These are phyloP conservation scores for Gnaphalium uliginosum DNA, from an alignment of 129 eudicot species.

Conservation along the genomic window DNA sequence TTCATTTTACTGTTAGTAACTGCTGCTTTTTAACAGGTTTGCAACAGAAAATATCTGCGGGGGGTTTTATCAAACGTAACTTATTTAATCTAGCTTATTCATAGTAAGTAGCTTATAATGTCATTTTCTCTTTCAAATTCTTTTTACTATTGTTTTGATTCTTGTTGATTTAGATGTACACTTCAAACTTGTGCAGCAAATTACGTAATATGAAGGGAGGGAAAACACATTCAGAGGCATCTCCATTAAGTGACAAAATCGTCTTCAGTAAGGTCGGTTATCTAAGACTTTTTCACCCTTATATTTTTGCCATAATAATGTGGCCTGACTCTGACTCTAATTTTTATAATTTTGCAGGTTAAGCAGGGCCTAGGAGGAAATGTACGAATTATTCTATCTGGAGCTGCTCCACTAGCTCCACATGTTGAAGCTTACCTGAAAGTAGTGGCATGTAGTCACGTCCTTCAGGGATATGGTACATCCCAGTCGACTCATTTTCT, in stretches of 20 bases:
- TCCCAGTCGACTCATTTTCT: not conserved
- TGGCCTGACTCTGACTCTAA: not conserved
- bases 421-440: constrained; percentile 73
- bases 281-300: not conserved
- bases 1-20: constrained; percentile 13
- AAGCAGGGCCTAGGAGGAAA: constrained; percentile 71
- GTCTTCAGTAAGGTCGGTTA: constrained; percentile 77
- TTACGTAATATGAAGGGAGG: constrained; percentile 68
- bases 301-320: not conserved
- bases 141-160: not conserved
- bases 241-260: constrained; percentile 77
- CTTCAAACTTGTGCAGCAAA: constrained; percentile 58
- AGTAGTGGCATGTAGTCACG: constrained; percentile 70
- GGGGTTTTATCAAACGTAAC: constrained; percentile 62
- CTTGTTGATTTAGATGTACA: constrained; percentile 12
- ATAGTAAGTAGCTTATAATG: constrained; percentile 46
- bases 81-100: constrained; percentile 73
- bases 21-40: constrained; percentile 49
- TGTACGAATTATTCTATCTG: constrained; percentile 71
- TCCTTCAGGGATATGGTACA: constrained; percentile 84
- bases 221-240: constrained; percentile 70
- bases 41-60: constrained; percentile 72
- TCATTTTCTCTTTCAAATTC: not conserved
- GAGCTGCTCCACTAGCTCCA: constrained; percentile 83
- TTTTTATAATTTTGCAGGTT: constrained; percentile 43